Evolutionary conservation across 2,329 filamentous ascomycete species (phyloP).

Genomic region (Metarhizium sp.): DNA sequence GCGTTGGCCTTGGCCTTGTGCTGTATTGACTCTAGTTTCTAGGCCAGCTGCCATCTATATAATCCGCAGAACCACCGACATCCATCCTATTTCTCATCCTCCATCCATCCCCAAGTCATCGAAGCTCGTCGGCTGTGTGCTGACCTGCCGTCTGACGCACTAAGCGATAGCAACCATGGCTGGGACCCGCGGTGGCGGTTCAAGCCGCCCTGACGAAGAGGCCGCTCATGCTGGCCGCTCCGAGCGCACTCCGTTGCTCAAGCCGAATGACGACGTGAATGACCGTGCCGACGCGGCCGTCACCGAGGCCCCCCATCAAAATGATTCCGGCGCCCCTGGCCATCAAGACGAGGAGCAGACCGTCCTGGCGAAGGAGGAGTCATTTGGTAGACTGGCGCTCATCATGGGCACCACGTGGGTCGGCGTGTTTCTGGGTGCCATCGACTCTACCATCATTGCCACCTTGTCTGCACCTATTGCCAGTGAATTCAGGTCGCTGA

Average conservation of each 20-base stretch:
- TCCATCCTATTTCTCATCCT: not conserved
- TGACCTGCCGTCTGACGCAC: not conserved
- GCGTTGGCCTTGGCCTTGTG: too few species aligned
- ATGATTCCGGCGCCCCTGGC: constrained; percentile 8
- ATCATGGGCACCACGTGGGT: constrained; percentile 48
- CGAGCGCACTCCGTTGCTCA: constrained; percentile 6
- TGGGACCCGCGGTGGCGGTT: not conserved
- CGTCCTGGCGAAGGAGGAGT: constrained; percentile 39
- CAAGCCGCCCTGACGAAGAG: not conserved
- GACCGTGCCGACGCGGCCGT: not conserved
- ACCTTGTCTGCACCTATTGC: constrained; percentile 79
- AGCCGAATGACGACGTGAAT: not conserved
- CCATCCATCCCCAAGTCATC: not conserved
- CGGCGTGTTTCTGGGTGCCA: constrained; percentile 54
- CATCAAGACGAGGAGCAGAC: constrained; percentile 32
- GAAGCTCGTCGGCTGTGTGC: not conserved
- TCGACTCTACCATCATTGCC: constrained; percentile 76
- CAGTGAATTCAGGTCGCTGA: constrained; percentile 71
- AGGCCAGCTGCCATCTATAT: too few species aligned
- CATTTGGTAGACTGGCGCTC: constrained; percentile 37
- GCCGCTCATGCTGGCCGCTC: not conserved
- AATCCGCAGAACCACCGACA: not conserved
- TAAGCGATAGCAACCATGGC: not conserved
- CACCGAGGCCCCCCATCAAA: not conserved
- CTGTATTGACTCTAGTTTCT: too few species aligned